These are phyloP conservation scores for Leptographium galeiforme DNA, from an alignment of 2,329 filamentous ascomycete genomes.

Conservation along the genomic window DNA sequence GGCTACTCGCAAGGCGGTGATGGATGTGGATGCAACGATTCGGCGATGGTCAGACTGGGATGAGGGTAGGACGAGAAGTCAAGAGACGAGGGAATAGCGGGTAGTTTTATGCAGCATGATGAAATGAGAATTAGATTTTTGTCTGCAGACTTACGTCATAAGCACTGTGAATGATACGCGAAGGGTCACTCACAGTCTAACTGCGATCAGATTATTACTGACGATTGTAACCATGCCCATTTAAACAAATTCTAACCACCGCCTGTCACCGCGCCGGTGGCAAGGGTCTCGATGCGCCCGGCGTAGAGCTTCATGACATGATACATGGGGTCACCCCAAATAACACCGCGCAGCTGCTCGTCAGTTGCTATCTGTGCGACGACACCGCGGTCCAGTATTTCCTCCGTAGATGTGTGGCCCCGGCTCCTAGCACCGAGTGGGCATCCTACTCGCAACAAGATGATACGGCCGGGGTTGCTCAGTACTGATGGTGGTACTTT, in stretches of 20 bases:
- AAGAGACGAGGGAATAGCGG: neutral
- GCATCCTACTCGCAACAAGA: constrained; percentile 47
- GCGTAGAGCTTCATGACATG: constrained; percentile 73
- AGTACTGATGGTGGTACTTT: constrained; percentile 51
- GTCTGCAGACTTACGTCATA: no score
- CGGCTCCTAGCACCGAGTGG: constrained; percentile 19
- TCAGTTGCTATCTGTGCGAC: constrained; percentile 57
- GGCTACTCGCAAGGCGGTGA: constrained; percentile 56
- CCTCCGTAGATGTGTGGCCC: constrained; percentile 33
- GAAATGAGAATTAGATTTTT: neutral
- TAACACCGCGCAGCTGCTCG: constrained; percentile 50
- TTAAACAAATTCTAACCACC: neutral
- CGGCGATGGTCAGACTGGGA: constrained; percentile 78
- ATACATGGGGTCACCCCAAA: constrained; percentile 72
- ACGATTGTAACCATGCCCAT: no score
- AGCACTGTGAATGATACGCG: no score
- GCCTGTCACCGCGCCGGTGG: constrained; percentile 46
- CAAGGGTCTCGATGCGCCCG: constrained; percentile 55
- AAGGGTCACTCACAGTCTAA: no score
- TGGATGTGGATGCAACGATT: constrained; percentile 50
- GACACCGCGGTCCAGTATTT: constrained; percentile 43
- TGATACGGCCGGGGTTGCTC: constrained; percentile 55
- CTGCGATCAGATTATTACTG: no score
- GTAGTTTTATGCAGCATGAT: neutral
- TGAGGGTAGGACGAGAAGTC: constrained; percentile 25